Conservation (phyloP, 257 asterid genomes). For the Solanum ossicruentum region DNA sequence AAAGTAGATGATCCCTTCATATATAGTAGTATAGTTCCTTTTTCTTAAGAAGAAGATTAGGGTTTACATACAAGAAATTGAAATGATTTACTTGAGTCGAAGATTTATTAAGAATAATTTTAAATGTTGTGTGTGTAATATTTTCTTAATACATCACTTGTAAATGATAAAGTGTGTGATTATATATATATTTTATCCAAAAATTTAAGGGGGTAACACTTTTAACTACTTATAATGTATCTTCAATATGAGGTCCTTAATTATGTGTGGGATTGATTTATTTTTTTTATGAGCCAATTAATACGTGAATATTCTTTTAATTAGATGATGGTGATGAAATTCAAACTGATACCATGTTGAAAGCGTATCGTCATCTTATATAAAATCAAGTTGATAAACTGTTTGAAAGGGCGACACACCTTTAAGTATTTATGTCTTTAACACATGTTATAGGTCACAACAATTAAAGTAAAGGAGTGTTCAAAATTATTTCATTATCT, state of each 20-base stretch:
- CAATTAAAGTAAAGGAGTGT: neutral
- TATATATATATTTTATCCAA: no score
- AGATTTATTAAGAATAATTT: neutral
- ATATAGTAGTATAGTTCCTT: neutral
- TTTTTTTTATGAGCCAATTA: neutral
- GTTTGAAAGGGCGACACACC: neutral
- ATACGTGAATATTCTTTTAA: neutral
- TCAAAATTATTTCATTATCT: no score
- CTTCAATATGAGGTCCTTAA: neutral
- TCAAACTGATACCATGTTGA: neutral
- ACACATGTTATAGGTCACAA: no score
- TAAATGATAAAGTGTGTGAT: no score
- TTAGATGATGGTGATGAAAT: neutral
- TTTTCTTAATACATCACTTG: neutral
- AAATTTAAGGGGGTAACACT: neutral
- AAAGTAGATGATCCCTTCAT: neutral
- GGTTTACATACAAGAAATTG: neutral
- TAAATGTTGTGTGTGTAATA: no score
- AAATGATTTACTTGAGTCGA: neutral
- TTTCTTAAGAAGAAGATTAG: neutral
- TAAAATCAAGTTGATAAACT: neutral
- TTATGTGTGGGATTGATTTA: no score
- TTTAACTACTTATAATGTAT: neutral
- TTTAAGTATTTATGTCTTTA: neutral
- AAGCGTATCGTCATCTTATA: neutral